A percentile compares a stretch with the other conserved stretches of the same genome.
phyloP scores from a whole-genome alignment of 1,139 yeast genomes.

The Debaryomyces sp. region DNA sequence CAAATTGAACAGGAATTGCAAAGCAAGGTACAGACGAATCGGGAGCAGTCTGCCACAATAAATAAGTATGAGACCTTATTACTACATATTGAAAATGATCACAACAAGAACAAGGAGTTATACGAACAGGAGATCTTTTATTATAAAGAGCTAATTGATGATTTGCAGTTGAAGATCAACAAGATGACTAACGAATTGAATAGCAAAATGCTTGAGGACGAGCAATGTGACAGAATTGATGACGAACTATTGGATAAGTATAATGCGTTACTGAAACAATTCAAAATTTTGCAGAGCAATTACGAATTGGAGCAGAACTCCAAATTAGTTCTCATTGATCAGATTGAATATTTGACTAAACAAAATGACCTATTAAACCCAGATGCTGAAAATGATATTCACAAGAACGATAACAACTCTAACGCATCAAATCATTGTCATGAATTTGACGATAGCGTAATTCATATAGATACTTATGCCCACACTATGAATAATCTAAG shows the following conservation, averaged over 20 bases:
- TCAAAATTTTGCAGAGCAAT: conserved; percentile 41
- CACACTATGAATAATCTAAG: conserved; percentile 30
- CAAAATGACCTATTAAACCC: conserved; percentile 33
- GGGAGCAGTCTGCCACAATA: conserved; percentile 22
- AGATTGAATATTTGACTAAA: conserved; percentile 51
- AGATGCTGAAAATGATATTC: conserved; percentile 4
- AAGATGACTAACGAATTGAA: conserved; percentile 28
- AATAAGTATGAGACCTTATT: conserved; percentile 24
- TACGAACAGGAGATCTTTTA: conserved; percentile 32
- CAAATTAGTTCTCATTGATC: conserved; percentile 55
- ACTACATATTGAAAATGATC: conserved; percentile 23
- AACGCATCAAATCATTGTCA: not conserved
- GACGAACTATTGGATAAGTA: conserved; percentile 25
- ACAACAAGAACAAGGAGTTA: conserved; percentile 28
- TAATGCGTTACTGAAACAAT: conserved; percentile 38
- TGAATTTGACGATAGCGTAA: conserved; percentile 15
- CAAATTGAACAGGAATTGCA: conserved; percentile 27
- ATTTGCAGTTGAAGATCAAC: conserved; percentile 31
- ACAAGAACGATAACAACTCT: not conserved
- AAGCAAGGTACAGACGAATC: conserved; percentile 19
- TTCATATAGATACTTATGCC: conserved; percentile 18
- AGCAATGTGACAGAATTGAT: conserved; percentile 15
- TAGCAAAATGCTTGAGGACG: conserved; percentile 8
- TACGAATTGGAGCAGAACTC: conserved; percentile 53
- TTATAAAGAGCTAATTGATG: conserved; percentile 37